Evolutionary conservation across 768 basidiomycete species (phyloP).

Genomic region (Tulasnella sp.): DNA sequence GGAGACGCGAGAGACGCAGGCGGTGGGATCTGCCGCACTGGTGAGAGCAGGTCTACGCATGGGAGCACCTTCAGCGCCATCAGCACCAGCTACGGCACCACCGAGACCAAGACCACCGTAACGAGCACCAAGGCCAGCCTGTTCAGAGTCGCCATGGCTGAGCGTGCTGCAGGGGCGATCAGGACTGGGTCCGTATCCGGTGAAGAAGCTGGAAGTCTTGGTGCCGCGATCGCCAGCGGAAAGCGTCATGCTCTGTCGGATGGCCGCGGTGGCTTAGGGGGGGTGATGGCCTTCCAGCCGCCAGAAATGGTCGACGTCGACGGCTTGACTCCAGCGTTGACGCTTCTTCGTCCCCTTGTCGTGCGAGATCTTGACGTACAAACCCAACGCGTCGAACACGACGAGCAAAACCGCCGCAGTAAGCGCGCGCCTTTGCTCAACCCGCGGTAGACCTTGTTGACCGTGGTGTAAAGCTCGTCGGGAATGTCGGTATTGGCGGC

Average conservation of each 20-base stretch:
- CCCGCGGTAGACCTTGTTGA: constrained; percentile 20
- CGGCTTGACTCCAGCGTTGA: constrained; percentile 25
- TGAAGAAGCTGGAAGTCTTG: constrained; percentile 25
- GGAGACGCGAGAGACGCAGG: constrained; percentile 29
- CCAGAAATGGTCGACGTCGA: constrained; percentile 30
- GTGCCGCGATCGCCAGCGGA: constrained; percentile 21
- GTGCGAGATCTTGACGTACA: constrained; percentile 27
- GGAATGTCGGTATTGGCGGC: constrained; percentile 22
- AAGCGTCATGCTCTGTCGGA: constrained; percentile 28
- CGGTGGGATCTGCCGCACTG: background rate
- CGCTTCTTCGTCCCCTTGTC: constrained; percentile 28
- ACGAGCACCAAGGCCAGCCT: constrained; percentile 29
- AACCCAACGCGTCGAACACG: constrained; percentile 4
- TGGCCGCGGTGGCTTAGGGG: constrained; percentile 24
- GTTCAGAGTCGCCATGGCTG: constrained; percentile 17
- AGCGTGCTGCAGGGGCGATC: constrained; percentile 25
- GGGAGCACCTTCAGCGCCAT: constrained; percentile 21
- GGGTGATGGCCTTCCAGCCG: constrained; percentile 28
- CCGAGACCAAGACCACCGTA: constrained; percentile 14
- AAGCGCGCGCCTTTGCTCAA: constrained; percentile 25
- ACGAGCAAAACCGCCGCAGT: constrained; percentile 29
- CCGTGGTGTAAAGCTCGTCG: constrained; percentile 9
- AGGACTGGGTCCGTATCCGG: constrained; percentile 17
- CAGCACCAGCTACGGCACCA: background rate
- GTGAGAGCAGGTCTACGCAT: constrained; percentile 22